Percentiles rank a stretch among this genome's conserved stretches.
phyloP scores from a whole-genome alignment of 805 yeast genomes.

The Myxozyma melibiosi region DNA sequence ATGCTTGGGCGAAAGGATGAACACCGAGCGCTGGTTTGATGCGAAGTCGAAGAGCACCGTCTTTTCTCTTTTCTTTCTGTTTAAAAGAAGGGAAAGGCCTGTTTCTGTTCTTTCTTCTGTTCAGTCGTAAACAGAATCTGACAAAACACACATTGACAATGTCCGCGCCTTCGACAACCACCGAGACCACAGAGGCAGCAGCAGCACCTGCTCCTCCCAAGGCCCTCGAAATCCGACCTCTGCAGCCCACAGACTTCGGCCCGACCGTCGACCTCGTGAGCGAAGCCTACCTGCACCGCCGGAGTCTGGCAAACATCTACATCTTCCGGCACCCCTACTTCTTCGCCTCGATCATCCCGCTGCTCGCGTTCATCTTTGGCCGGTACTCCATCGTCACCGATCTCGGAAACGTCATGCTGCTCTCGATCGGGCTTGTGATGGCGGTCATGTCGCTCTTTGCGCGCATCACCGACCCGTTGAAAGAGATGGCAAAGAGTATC shows the following conservation, averaged over 20 bases:
- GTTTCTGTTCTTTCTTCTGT: not conserved
- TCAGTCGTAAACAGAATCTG: not conserved
- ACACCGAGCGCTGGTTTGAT: not conserved
- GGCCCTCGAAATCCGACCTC: slow-evolving; percentile 17
- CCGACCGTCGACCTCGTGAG: slow-evolving; percentile 20
- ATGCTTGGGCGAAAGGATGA: not conserved
- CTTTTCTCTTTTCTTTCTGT: not conserved
- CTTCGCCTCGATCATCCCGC: slow-evolving; percentile 18
- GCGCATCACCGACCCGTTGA: slow-evolving; percentile 27
- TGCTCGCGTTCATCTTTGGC: slow-evolving; percentile 19
- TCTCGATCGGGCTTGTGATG: slow-evolving; percentile 23
- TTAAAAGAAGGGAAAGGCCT: not conserved
- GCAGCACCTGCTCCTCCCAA: not conserved
- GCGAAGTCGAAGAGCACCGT: not conserved
- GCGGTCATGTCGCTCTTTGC: slow-evolving; percentile 32
- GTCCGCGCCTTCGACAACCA: not conserved
- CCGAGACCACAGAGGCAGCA: not conserved
- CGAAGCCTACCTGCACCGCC: slow-evolving; percentile 26
- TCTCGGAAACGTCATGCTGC: slow-evolving; percentile 24
- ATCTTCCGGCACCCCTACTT: slow-evolving; percentile 26
- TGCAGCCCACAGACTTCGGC: slow-evolving; percentile 13
- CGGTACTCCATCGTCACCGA: slow-evolving; percentile 14
- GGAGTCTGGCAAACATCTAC: slow-evolving; percentile 23
- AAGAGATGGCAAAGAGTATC: slow-evolving; percentile 15
- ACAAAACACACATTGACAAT: not conserved